Percentiles rank a stretch among this genome's conserved stretches.
phyloP scores from a whole-genome alignment of 192 early-diverging fungal genomes.

The Geosiphon pyriformis region DNA sequence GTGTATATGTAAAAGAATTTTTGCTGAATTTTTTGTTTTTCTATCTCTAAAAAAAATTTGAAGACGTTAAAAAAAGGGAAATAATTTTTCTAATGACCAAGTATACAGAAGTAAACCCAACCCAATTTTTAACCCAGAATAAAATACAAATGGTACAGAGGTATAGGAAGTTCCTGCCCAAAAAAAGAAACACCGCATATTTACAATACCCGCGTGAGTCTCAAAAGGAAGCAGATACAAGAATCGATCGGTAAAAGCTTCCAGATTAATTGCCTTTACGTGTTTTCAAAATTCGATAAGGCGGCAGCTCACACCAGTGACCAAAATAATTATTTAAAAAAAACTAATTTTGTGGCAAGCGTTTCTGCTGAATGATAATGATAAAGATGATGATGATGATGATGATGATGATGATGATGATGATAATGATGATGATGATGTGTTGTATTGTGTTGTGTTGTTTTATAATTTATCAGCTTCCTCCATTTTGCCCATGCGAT shows the following conservation, averaged over 20 bases:
- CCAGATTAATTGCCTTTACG: no score
- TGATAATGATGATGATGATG: neutral
- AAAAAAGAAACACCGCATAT: neutral
- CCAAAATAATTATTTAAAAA: neutral
- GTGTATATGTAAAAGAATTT: neutral
- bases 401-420: neutral
- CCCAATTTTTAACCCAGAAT: neutral
- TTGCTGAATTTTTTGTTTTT: neutral
- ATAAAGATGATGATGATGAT: neutral
- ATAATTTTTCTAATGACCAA: neutral
- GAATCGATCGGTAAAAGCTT: no score
- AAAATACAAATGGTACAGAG: neutral
- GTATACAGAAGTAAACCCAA: neutral
- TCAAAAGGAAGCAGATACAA: neutral
- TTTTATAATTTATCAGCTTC: constrained; percentile 25
- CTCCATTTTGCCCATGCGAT: constrained; percentile 28
- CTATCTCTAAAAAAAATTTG: neutral
- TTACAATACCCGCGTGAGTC: neutral
- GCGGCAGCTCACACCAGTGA: no score
- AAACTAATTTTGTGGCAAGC: neutral
- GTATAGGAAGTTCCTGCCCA: neutral
- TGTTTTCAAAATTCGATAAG: no score
- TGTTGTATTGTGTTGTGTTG: neutral
- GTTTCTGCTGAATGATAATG: neutral
- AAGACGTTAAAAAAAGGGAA: neutral